Evolutionary conservation across 1,284 basidiomycete genomes (phyloP).

Genomic region (Leccinum variabile): DNA sequence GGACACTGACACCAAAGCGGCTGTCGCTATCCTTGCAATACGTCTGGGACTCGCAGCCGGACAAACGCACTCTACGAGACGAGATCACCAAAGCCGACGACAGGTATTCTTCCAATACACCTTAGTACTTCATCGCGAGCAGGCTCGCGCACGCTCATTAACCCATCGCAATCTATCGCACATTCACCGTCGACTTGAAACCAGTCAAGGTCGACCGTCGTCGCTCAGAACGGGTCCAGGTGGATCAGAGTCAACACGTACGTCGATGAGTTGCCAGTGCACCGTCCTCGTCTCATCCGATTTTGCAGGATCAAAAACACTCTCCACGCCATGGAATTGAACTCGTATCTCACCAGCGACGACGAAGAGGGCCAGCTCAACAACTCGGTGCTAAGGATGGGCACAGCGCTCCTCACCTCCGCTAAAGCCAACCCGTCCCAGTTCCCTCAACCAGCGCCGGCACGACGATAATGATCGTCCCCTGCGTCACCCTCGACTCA

Average conservation of each 20-base stretch:
- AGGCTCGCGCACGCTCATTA: too few species aligned
- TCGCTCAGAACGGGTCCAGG: conserved; percentile 56
- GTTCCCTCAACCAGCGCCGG: neutral
- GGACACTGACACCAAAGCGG: too few species aligned
- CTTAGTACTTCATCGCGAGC: conserved; percentile 25
- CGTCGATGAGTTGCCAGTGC: conserved; percentile 33
- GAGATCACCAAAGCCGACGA: too few species aligned
- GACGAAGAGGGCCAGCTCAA: conserved; percentile 58
- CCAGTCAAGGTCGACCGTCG: conserved; percentile 72
- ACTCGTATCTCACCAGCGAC: conserved; percentile 75
- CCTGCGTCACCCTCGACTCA: conserved; percentile 55
- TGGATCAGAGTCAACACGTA: conserved; percentile 89
- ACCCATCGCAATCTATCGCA: too few species aligned
- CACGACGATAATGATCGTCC: neutral
- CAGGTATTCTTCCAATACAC: too few species aligned
- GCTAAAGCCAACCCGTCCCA: conserved; percentile 53
- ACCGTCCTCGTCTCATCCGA: neutral
- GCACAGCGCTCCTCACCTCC: conserved; percentile 54
- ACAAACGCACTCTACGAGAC: too few species aligned
- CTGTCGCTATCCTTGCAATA: too few species aligned
- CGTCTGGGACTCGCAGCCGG: too few species aligned
- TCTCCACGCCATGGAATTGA: conserved; percentile 73
- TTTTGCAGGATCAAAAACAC: conserved; percentile 66
- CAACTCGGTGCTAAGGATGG: conserved; percentile 70
- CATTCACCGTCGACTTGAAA: too few species aligned